phyloP scores from a whole-genome alignment of 345 rosid species.

The Aurinia saxatilis region DNA sequence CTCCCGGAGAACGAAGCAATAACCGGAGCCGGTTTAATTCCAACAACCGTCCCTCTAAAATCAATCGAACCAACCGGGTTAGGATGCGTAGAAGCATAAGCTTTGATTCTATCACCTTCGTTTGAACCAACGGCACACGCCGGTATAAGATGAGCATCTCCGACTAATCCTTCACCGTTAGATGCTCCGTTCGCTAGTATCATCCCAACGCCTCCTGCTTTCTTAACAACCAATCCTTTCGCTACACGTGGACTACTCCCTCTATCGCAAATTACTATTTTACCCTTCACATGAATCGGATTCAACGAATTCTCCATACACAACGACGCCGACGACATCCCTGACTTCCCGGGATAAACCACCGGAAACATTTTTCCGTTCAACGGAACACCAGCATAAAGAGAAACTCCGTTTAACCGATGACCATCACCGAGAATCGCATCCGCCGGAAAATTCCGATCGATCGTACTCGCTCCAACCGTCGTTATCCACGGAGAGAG shows the following conservation, averaged over 20 bases:
- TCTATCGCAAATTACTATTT: constrained; percentile 70
- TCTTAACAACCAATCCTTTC: constrained; percentile 74
- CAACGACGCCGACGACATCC: constrained; percentile 48
- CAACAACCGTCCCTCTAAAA: constrained; percentile 62
- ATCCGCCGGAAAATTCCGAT: constrained; percentile 65
- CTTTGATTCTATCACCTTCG: constrained; percentile 62
- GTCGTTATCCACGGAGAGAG: constrained; percentile 70
- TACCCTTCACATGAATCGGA: constrained; percentile 52
- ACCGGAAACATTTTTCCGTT: constrained; percentile 58
- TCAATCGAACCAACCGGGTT: constrained; percentile 52
- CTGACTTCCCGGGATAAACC: constrained; percentile 63
- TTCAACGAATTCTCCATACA: constrained; percentile 79
- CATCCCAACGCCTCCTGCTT: constrained; percentile 86
- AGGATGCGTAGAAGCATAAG: constrained; percentile 33
- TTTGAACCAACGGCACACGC: constrained; percentile 62
- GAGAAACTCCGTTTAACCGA: constrained; percentile 55
- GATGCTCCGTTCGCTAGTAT: constrained; percentile 69
- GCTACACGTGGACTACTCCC: constrained; percentile 76
- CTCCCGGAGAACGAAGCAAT: constrained; percentile 79
- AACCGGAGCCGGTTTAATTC: constrained; percentile 75
- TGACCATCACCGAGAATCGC: constrained; percentile 53
- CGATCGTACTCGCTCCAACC: constrained; percentile 75
- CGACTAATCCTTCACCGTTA: constrained; percentile 80
- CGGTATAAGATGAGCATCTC: constrained; percentile 74
- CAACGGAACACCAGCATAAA: constrained; percentile 51